Percentiles rank a stretch among this genome's conserved stretches.
phyloP scores from a whole-genome alignment of 2,329 filamentous ascomycete genomes.

The Aureobasidium mangrovei region DNA sequence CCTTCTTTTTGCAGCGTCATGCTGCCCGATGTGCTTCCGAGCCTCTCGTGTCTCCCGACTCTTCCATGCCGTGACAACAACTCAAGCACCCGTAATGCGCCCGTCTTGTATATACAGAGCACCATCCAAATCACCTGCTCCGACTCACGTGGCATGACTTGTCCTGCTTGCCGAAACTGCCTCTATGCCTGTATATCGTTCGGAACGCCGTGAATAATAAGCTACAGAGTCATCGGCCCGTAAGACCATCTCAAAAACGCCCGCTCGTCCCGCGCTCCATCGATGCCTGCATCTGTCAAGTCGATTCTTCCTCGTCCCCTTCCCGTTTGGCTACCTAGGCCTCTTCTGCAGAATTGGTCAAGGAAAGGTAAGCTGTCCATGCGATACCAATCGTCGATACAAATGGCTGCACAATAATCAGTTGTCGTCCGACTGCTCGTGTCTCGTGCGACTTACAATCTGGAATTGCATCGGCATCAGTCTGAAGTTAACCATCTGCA shows the following conservation, averaged over 20 bases:
- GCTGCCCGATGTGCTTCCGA: slow-evolving; percentile 5
- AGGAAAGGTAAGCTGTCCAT: slow-evolving; percentile 93
- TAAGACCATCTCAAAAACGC: slow-evolving; percentile 2
- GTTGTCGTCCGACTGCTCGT: background rate
- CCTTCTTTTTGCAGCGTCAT: background rate
- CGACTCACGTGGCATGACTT: background rate
- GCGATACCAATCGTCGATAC: slow-evolving; percentile 93
- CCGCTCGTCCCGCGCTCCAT: background rate
- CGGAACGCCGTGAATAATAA: background rate
- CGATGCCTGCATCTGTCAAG: slow-evolving; percentile 3
- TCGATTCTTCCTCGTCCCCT: background rate
- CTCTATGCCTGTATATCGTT: background rate
- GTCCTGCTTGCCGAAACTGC: background rate
- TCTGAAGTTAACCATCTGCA: slow-evolving; percentile 95
- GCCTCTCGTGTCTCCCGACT: background rate
- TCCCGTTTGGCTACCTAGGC: slow-evolving; percentile 23
- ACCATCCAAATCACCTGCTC: slow-evolving; percentile 1
- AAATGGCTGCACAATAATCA: slow-evolving; percentile 59
- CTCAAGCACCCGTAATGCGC: background rate
- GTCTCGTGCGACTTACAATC: slow-evolving; percentile 56
- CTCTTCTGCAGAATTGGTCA: slow-evolving; percentile 80
- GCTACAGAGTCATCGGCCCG: slow-evolving; percentile 1
- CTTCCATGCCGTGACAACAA: background rate
- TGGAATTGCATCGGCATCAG: slow-evolving; percentile 93
- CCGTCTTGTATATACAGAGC: background rate